A percentile compares a stretch with the other conserved stretches of the same genome.
phyloP scores from a whole-genome alignment of 768 basidiomycete genomes.

The Leccinum rimulosum region DNA sequence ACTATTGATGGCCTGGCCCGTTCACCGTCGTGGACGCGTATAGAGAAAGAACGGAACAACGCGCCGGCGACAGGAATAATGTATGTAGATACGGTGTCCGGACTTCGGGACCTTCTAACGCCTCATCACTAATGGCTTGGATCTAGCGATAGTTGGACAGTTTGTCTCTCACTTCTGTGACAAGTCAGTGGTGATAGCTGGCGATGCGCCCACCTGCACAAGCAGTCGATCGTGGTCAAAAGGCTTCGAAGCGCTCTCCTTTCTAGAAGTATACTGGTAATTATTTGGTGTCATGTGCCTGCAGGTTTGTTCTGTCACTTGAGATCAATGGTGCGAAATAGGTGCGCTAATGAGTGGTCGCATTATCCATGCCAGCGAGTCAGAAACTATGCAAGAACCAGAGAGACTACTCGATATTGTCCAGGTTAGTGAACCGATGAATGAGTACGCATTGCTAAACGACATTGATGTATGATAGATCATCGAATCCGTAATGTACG shows the following conservation, averaged over 20 bases:
- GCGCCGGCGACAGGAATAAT: neutral
- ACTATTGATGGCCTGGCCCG: neutral
- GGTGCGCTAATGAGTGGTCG: neutral
- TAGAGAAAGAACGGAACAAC: neutral
- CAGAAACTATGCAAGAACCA: neutral
- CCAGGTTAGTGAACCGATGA: neutral
- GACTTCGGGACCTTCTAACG: neutral
- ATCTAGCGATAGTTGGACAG: neutral
- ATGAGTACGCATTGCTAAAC: neutral
- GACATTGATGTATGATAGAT: neutral
- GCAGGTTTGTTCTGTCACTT: no score
- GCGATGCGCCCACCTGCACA: neutral
- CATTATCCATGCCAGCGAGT: neutral
- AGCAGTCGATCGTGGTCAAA: no score
- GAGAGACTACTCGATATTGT: constrained; percentile 6
- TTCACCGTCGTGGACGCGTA: neutral
- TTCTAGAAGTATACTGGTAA: no score
- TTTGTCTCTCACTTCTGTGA: neutral
- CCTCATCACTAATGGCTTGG: neutral
- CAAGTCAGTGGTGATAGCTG: neutral
- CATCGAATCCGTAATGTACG: neutral
- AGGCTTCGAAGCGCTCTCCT: no score
- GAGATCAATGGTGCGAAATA: no score
- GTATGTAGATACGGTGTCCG: no score
- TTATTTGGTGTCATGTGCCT: no score